phyloP scores from a whole-genome alignment of 139 green algal genomes.

The Chlamydomonas applanata region DNA sequence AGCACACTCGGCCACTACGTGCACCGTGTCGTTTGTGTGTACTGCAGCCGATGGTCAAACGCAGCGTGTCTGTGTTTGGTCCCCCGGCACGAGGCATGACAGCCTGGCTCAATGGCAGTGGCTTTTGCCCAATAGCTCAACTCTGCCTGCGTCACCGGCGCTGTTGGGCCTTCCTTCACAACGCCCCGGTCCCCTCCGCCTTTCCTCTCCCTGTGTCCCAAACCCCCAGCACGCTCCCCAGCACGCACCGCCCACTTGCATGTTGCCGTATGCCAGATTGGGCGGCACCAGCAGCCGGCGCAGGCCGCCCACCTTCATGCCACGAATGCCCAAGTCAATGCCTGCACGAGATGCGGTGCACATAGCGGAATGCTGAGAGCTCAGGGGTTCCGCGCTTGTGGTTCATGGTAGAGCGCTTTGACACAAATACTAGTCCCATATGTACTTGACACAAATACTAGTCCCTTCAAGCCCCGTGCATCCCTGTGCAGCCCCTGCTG shows the following conservation, averaged over 20 bases:
- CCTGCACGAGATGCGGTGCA: neutral
- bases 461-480: too few relatives aligned
- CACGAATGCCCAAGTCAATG: slow-evolving; percentile 57
- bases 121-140: too few relatives aligned
- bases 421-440: too few relatives aligned
- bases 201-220: too few relatives aligned
- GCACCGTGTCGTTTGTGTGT: neutral
- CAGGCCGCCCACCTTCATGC: slow-evolving; percentile 80
- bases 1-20: neutral
- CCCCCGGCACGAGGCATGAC: neutral
- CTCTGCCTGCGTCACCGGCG: too few relatives aligned
- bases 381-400: too few relatives aligned
- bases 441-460: too few relatives aligned
- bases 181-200: too few relatives aligned
- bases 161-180: too few relatives aligned
- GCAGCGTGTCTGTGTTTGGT: neutral
- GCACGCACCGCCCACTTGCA: slow-evolving; percentile 47
- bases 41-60: neutral
- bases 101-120: neutral
- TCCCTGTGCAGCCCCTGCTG: too few relatives aligned
- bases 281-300: slow-evolving; percentile 78
- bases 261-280: slow-evolving; percentile 70
- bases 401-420: too few relatives aligned
- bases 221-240: neutral
- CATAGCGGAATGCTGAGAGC: too few relatives aligned